These are phyloP conservation scores for Neoascochyta sp. DNA, from an alignment of 2,329 filamentous ascomycete genomes.

Conservation along the genomic window DNA sequence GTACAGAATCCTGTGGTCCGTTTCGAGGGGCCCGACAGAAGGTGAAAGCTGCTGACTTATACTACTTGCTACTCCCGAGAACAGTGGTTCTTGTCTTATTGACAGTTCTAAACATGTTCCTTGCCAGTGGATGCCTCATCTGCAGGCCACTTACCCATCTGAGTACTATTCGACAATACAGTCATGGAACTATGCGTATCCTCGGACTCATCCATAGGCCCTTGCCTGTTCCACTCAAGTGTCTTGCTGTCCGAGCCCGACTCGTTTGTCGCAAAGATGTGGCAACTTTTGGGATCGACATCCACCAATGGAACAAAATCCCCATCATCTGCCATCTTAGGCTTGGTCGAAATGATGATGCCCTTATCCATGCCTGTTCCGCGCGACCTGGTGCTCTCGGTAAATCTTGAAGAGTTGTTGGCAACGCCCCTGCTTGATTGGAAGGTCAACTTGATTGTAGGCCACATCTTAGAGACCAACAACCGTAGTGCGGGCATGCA, in stretches of 20 bases:
- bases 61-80: no score
- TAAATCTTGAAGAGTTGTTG: constrained; percentile 1
- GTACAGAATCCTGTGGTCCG: no score
- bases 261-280: constrained; percentile 1
- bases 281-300: constrained; percentile 12
- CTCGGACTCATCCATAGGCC: neutral
- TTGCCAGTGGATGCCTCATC: neutral
- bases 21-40: no score
- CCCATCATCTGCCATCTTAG: constrained; percentile 12
- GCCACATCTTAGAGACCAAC: constrained; percentile 13
- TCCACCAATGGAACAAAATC: constrained; percentile 21
- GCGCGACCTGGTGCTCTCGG: constrained; percentile 1
- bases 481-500: constrained; percentile 38
- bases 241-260: constrained; percentile 4
- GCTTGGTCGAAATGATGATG: constrained; percentile 13
- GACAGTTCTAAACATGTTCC: constrained; percentile 1
- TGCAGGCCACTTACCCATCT: neutral
- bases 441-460: constrained; percentile 13
- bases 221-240: no score
- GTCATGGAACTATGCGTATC: neutral
- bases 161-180: neutral
- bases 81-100: no score
- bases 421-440: constrained; percentile 7
- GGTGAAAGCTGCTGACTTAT: no score
- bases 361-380: constrained; percentile 3